Evolutionary conservation across 2,329 filamentous ascomycete species (phyloP).

Genomic region (Cytospora mali): DNA sequence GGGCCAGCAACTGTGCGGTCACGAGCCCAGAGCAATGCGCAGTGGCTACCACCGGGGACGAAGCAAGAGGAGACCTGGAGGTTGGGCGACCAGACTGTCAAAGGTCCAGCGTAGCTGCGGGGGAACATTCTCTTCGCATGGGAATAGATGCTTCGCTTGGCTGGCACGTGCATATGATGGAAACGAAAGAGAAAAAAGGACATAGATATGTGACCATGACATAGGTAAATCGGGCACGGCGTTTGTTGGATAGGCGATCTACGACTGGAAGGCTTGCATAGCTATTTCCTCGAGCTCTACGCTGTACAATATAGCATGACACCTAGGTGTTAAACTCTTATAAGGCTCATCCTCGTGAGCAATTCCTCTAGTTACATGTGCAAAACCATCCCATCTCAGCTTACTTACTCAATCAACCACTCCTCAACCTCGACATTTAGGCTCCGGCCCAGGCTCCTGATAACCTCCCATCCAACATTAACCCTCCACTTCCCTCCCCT

Average conservation of each 20-base stretch:
- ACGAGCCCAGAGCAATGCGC: slow-evolving; percentile 48
- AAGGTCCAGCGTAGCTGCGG: slow-evolving; percentile 10
- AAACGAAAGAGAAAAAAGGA: background rate
- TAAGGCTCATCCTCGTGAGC: background rate
- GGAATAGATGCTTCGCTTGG: background rate
- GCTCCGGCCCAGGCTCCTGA: slow-evolving; percentile 68
- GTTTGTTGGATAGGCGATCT: slow-evolving; percentile 17
- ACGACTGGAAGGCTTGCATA: slow-evolving; percentile 4
- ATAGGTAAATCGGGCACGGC: slow-evolving; percentile 9
- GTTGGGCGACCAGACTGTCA: slow-evolving; percentile 39
- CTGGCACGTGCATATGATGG: background rate
- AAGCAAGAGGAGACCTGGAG: slow-evolving; percentile 86
- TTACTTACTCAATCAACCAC: slow-evolving; percentile 68
- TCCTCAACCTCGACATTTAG: slow-evolving; percentile 80
- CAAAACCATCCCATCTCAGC: background rate
- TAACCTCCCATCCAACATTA: slow-evolving; percentile 77
- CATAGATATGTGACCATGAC: slow-evolving; percentile 11
- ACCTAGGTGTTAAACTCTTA: background rate
- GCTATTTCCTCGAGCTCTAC: background rate
- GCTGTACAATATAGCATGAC: background rate
- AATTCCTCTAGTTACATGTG: background rate
- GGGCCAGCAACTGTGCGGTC: slow-evolving; percentile 43
- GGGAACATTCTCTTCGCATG: background rate
- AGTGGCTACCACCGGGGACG: slow-evolving; percentile 79
- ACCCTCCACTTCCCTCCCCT: slow-evolving; percentile 74